Base-by-base conservation (phyloP, 169 alveolate genomes). In the Cryptosporidium muris region DNA sequence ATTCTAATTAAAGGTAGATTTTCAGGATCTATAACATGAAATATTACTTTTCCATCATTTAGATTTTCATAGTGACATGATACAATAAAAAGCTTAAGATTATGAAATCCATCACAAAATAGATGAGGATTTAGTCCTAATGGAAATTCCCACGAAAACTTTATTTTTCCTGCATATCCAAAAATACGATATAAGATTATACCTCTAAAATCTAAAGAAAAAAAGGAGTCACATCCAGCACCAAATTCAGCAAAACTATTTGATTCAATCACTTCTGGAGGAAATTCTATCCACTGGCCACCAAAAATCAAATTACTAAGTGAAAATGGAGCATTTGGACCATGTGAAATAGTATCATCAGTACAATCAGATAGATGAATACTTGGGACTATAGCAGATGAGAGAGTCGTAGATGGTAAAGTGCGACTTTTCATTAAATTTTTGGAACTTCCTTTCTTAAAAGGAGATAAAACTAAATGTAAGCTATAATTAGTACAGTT, bases 271-370 rank as follows among this genome's bases (percentile, higher is more conserved):
- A 16, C 25, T 42, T 74, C 85, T 1, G 85, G 85, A 2, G 85
- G 85, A 38, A 74, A 74, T 11, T 74, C 85, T 48, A 74, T 49
- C 85, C 85, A 74, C 0, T 58, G 85, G 1, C 85, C 85, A 25
- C 85, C 85, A 12, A 37, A 74, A 37, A 74, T 51, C 66, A 74
- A 48, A 43, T 74, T 74, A 16, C 43, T 37, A 60, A 74, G 54
- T 5, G 85, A 74, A 74, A 58, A 74, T 4, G 85, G 85, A 38
- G 85, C 54, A 56, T 47, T 56, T 34, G 85, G 85, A 36, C 85
- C 85, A 9, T 68, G 54, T 45, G 85, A 58, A 14, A 56, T 45
- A n/a, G 60, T 58, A 16, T 42, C 60, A 14, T 74, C 85, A 58
- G 34, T 53, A 36, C 60, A 68, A 34, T 64, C 60, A 58, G 54